phyloP scores from a whole-genome alignment of 1,284 basidiomycete genomes.

The Marasmius fiardii region DNA sequence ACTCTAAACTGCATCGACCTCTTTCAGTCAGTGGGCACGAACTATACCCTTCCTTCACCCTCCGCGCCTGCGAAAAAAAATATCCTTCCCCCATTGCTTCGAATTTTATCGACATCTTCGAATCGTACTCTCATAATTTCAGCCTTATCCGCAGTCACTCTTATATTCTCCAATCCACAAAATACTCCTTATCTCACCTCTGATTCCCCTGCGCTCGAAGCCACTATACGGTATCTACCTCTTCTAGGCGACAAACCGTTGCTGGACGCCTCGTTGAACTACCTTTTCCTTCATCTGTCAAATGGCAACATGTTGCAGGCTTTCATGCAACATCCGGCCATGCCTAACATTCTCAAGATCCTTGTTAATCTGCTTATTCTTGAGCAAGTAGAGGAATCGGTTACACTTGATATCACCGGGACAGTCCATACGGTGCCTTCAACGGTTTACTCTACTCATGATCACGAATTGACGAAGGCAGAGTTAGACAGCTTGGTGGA shows the following conservation, averaged over 20 bases:
- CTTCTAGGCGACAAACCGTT: slow-evolving; percentile 68
- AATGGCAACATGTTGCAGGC: slow-evolving; percentile 73
- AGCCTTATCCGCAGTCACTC: slow-evolving; percentile 54
- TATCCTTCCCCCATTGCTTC: slow-evolving; percentile 49
- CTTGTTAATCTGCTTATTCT: slow-evolving; percentile 62
- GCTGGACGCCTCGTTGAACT: slow-evolving; percentile 68
- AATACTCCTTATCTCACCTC: slow-evolving; percentile 53
- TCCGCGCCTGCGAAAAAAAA: slow-evolving; percentile 27
- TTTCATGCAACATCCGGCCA: slow-evolving; percentile 65
- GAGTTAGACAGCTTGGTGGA: slow-evolving; percentile 59
- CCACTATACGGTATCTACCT: slow-evolving; percentile 70
- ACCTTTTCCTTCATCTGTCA: slow-evolving; percentile 73
- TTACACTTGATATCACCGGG: slow-evolving; percentile 57
- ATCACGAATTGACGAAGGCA: slow-evolving; percentile 63
- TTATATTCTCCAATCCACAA: slow-evolving; percentile 56
- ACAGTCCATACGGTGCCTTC: slow-evolving; percentile 55
- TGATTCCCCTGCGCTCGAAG: slow-evolving; percentile 53
- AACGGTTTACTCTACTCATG: slow-evolving; percentile 37
- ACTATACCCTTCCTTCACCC: slow-evolving; percentile 33
- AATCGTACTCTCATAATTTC: slow-evolving; percentile 74
- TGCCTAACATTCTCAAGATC: slow-evolving; percentile 64
- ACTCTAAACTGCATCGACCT: slow-evolving; percentile 67
- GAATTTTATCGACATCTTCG: slow-evolving; percentile 51
- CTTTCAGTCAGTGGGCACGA: slow-evolving; percentile 48
- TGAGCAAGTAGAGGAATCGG: slow-evolving; percentile 68